Percentiles rank a stretch among this genome's conserved stretches.
phyloP scores from a whole-genome alignment of 805 yeast genomes.

The Metschnikowia kofuensis region DNA sequence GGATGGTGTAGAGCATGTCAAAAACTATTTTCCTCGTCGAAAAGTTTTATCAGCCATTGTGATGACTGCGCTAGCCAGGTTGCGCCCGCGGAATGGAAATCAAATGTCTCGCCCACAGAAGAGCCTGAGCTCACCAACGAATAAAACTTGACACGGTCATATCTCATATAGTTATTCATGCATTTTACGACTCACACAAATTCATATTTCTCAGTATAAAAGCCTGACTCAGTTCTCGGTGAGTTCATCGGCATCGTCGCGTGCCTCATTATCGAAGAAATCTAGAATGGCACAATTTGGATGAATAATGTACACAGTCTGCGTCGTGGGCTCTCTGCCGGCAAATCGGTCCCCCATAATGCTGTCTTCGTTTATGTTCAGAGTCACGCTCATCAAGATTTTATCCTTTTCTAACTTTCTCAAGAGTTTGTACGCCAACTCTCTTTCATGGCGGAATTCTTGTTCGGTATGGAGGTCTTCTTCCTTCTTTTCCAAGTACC shows the following conservation, averaged over 20 bases:
- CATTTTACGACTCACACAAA: neutral
- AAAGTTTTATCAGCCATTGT: slow-evolving; percentile 62
- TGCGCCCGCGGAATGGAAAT: slow-evolving; percentile 10
- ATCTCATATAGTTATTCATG: neutral
- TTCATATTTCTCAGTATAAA: too few relatives aligned
- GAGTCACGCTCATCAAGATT: slow-evolving; percentile 60
- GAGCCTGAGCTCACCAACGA: neutral
- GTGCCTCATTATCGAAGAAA: slow-evolving; percentile 40
- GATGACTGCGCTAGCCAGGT: slow-evolving; percentile 50
- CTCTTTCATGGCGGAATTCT: slow-evolving; percentile 68
- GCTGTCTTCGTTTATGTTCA: slow-evolving; percentile 30
- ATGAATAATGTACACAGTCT: slow-evolving; percentile 49
- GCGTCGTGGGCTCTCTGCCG: slow-evolving; percentile 9
- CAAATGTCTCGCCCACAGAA: neutral
- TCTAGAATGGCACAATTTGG: slow-evolving; percentile 84
- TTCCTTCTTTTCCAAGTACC: slow-evolving; percentile 77
- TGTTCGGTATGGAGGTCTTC: slow-evolving; percentile 65
- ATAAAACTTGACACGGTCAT: neutral
- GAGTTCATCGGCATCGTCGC: slow-evolving; percentile 7
- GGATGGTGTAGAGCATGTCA: slow-evolving; percentile 72
- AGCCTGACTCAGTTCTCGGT: neutral
- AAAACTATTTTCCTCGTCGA: slow-evolving; percentile 50
- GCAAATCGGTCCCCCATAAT: slow-evolving; percentile 14
- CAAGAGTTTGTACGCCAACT: slow-evolving; percentile 73
- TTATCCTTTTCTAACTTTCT: slow-evolving; percentile 81